Evolutionary conservation across 2,329 filamentous ascomycete genomes (phyloP).

Genomic region (Botryotinia convoluta): DNA sequence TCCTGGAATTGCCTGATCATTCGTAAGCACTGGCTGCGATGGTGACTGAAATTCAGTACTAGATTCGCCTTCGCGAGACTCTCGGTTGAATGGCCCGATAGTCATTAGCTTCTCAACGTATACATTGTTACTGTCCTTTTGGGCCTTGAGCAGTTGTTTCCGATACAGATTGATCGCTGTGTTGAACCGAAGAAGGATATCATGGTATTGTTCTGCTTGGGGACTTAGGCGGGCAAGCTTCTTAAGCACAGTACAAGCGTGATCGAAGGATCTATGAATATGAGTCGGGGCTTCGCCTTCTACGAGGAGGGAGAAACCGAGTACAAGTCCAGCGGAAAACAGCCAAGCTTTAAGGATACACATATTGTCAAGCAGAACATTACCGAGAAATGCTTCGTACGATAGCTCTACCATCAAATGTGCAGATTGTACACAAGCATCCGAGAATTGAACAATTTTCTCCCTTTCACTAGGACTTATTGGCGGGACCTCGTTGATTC

Average conservation of each 20-base stretch:
- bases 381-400: neutral
- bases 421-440: constrained; percentile 9
- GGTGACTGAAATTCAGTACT: neutral
- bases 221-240: neutral
- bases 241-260: neutral
- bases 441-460: neutral
- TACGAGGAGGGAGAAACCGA: constrained; percentile 11
- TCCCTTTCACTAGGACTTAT: neutral
- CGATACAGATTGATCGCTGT: constrained; percentile 1
- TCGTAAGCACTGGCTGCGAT: neutral
- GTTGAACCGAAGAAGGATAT: neutral
- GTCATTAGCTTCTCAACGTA: constrained; percentile 14
- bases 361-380: constrained; percentile 5
- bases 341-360: constrained; percentile 9
- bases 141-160: neutral
- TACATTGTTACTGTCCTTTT: neutral
- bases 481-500: neutral
- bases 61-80: neutral
- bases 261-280: neutral
- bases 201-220: constrained; percentile 8
- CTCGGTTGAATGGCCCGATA: neutral
- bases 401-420: constrained; percentile 4
- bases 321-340: constrained; percentile 6
- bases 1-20: neutral
- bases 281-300: neutral